Evolutionary conservation across 1,284 basidiomycete species (phyloP), one percentile per base, ranked within the genome.

Genomic region (Veloboletus limbatus): DNA sequence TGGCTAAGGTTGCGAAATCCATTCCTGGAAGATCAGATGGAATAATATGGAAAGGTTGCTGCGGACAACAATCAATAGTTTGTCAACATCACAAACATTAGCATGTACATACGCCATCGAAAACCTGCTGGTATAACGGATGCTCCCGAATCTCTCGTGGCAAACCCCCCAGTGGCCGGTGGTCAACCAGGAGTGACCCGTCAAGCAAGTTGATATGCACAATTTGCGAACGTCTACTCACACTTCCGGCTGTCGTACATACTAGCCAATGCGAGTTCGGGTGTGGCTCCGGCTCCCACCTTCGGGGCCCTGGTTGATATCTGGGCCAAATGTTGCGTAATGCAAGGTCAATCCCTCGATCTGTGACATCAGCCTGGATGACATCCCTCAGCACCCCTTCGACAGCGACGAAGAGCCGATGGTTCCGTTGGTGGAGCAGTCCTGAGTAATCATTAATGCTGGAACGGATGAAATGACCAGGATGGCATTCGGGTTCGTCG

Each of bases 291-390:
- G 3, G 25, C 3, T 27, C 24, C 40, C 40, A 42, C 11, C 17
- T 18, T 20, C n/a, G 22, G 8, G 25, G 22, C 2, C 40, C 32
- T 26, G 40, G 40, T 13, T 24, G 40, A 32, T 34, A 42, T 20
- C 40, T 24, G 6, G 40, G 40, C 40, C 40, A 33, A 18, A 42
- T 25, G 18, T 42, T 21, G 3, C 16, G 31, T n/a, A 42, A 17
- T 34, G 40, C 40, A 27, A 42, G 40, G 18, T 42, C 40, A 18
- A 42, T 27, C 4, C 24, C 40, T n/a, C 24, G 16, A 25, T 34
- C 24, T 5, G 40, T 34, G 9, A 20, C 17, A 13, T 38, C 36
- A 14, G 25, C 16, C 3, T 27, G 24, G 25, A 38, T 38, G 17
- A 17, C 22, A 33, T 41, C 24, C 8, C 40, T 33, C 31, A 41